Evolutionary conservation across 257 asterid genomes (phyloP).

Genomic region (Catharanthus roseus): DNA sequence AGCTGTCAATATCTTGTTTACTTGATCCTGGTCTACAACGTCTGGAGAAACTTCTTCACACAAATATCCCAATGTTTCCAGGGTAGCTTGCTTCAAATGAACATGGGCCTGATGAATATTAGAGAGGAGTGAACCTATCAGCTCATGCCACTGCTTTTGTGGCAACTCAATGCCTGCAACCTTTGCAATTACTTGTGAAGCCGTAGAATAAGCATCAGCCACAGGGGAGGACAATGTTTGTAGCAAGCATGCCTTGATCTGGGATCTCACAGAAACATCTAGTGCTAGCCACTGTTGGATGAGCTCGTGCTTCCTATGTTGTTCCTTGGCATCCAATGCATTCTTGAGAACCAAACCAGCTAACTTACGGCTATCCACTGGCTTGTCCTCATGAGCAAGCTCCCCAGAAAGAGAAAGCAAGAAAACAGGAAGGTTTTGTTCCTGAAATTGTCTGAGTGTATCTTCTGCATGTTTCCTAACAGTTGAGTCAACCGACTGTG

Average conservation of each 20-base stretch:
- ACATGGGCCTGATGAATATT: slow-evolving; percentile 44
- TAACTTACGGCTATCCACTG: slow-evolving; percentile 56
- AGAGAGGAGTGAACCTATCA: slow-evolving; percentile 42
- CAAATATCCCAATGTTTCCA: slow-evolving; percentile 52
- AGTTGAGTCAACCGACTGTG: slow-evolving; percentile 49
- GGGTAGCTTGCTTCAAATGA: slow-evolving; percentile 50
- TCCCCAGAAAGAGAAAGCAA: slow-evolving; percentile 52
- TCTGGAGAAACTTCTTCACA: slow-evolving; percentile 58
- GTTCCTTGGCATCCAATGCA: slow-evolving; percentile 66
- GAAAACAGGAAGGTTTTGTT: slow-evolving; percentile 56
- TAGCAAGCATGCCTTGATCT: slow-evolving; percentile 42
- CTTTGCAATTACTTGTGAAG: slow-evolving; percentile 56
- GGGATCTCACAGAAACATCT: slow-evolving; percentile 39
- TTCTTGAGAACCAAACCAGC: slow-evolving; percentile 58
- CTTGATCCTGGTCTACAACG: slow-evolving; percentile 53
- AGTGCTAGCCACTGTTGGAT: slow-evolving; percentile 46
- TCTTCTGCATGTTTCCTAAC: slow-evolving; percentile 55
- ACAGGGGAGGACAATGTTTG: slow-evolving; percentile 40
- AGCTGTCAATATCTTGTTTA: slow-evolving; percentile 54
- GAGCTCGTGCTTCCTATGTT: slow-evolving; percentile 47
- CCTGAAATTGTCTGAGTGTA: slow-evolving; percentile 49
- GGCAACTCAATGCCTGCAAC: slow-evolving; percentile 60
- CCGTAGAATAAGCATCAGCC: slow-evolving; percentile 50
- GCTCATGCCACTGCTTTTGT: slow-evolving; percentile 54
- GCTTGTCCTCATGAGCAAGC: slow-evolving; percentile 55